Base-by-base conservation (phyloP, 1,284 basidiomycete genomes). In the Leccinum solheimii region DNA sequence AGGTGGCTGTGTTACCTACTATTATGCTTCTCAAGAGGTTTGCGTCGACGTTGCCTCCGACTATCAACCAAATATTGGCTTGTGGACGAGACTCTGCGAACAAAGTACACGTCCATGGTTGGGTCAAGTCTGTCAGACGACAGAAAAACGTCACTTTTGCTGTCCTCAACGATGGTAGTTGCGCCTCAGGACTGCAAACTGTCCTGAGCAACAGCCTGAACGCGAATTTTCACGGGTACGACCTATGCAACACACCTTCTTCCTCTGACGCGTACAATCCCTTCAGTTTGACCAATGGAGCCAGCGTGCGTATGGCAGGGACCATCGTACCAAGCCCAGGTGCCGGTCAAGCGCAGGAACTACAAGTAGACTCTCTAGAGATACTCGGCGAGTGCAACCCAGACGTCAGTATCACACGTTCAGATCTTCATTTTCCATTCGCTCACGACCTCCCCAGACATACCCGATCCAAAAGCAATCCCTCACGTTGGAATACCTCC, bases 381-480 rank as follows among this genome's bases (percentile, higher is more conserved):
- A 77, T 95, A 1, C 74, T 95, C 1, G 94, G 94, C 9, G 78
- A 78, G 56, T 95, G 91, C 70, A 86, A 93, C 71, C 84, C 90
- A 9, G 87, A 89, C 64, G 90, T 91, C 60, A 64, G 83, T 72
- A 19, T 27, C 34, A 13, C 16, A n/a, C 45, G 7, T 59, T 45
- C 48, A 16, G 51, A 3, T 19, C 1, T 38, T 34, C 52, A 9
- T 21, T 26, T 55, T 38, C n/a, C 13, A 13, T 51, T 56, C 8
- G 38, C 62, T 74, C 56, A 69, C 27, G 1, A 21, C 51, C 2
- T 19, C 56, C 55, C 16, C 30, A 23, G 91, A 76, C 77, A 58
- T 96, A 96, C 72, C 94, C 94, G 0, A 92, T 95, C 51, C 94
- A 94, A 76, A 96, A 95, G 75, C 88, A 95, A 75, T 75, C 85